Percentiles rank a stretch among this genome's conserved stretches.
phyloP scores from a whole-genome alignment of 805 yeast species.

The Nakazawaea ishiwadae region DNA sequence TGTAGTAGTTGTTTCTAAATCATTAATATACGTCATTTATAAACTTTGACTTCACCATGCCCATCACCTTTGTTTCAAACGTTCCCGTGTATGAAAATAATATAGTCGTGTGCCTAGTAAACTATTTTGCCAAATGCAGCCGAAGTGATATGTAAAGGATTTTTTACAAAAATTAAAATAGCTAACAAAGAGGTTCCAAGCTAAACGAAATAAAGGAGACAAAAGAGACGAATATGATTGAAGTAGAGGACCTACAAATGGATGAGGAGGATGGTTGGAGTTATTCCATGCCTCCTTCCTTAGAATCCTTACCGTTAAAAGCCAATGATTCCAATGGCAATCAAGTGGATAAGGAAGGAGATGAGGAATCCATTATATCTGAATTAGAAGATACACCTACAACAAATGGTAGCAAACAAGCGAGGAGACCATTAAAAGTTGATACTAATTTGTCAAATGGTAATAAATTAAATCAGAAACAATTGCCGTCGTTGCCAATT shows the following conservation, averaged over 20 bases:
- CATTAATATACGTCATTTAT: too few relatives aligned
- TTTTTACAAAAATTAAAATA: too few relatives aligned
- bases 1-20: too few relatives aligned
- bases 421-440: background rate
- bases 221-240: conserved; percentile 14
- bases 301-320: conserved; percentile 13
- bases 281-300: conserved; percentile 16
- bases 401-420: background rate
- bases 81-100: too few relatives aligned
- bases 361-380: conserved; percentile 11
- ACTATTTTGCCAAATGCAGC: too few relatives aligned
- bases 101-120: too few relatives aligned
- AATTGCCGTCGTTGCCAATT: conserved; percentile 8
- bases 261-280: conserved; percentile 16
- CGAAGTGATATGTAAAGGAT: too few relatives aligned
- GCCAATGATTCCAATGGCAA: background rate
- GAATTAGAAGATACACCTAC: conserved; percentile 3
- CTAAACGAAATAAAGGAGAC: too few relatives aligned
- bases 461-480: background rate
- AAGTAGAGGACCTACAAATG: conserved; percentile 9
- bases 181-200: too few relatives aligned
- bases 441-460: background rate
- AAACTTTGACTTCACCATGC: too few relatives aligned
- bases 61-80: too few relatives aligned
- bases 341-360: conserved; percentile 3